Evolutionary conservation across 2,329 filamentous ascomycete species (phyloP).

Genomic region (Aspergillus sp.): DNA sequence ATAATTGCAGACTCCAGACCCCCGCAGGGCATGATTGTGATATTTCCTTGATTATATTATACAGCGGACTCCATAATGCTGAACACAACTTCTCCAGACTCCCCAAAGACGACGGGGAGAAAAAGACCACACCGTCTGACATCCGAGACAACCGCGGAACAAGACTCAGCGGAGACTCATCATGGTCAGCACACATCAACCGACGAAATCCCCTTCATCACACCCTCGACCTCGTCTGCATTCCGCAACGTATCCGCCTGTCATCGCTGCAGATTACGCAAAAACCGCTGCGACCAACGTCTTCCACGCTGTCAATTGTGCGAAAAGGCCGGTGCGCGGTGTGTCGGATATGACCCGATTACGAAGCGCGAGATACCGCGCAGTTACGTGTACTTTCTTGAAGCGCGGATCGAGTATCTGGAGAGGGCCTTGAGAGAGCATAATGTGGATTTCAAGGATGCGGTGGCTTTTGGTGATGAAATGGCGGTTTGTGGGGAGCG

Average conservation of each 20-base stretch:
- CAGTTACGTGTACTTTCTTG: constrained; percentile 89
- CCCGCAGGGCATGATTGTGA: not conserved
- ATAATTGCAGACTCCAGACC: not conserved
- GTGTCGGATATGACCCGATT: constrained; percentile 92
- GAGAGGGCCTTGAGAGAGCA: constrained; percentile 65
- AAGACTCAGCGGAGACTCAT: too few relatives aligned
- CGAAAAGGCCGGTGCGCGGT: constrained; percentile 83
- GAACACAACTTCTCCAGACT: constrained; percentile 23
- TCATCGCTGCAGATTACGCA: constrained; percentile 82
- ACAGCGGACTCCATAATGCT: constrained; percentile 22
- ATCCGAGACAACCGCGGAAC: too few relatives aligned
- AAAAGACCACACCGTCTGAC: constrained; percentile 25
- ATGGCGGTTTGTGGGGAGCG: constrained; percentile 24
- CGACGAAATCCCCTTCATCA: constrained; percentile 12
- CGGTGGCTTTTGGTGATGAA: constrained; percentile 56
- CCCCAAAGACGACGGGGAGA: constrained; percentile 26
- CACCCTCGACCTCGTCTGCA: constrained; percentile 29
- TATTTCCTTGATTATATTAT: not conserved
- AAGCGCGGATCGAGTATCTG: constrained; percentile 74
- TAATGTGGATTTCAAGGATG: constrained; percentile 62
- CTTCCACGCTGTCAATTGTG: constrained; percentile 85
- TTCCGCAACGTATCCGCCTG: constrained; percentile 90
- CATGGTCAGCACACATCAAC: constrained; percentile 9
- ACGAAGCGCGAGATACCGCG: constrained; percentile 92
- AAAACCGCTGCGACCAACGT: constrained; percentile 91